Base-by-base conservation (phyloP, 441 rosid species). In the Aquilaria agallochum region DNA sequence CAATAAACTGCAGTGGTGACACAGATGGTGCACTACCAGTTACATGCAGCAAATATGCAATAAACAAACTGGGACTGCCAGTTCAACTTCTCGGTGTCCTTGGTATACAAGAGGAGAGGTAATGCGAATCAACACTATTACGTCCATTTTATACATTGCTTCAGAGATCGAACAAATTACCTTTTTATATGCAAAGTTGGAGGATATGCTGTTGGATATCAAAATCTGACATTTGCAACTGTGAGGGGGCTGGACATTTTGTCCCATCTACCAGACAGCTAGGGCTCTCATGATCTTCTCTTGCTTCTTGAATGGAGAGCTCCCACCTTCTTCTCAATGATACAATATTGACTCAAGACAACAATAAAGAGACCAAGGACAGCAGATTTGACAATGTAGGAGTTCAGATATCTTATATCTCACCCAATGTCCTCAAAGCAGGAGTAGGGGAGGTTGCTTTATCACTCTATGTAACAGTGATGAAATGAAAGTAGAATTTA, bases 101-200 rank as follows among this genome's bases (percentile, higher is more conserved):
- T 72, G 80, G 80, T 74, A 60, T 58, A 31, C 57, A 2, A 59
- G 55, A n/a, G 78, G 66, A 15, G 70, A 74, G 81, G 76, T 74
- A 66, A 56, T 15, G 32, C 5, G 12, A 33, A 34, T 15, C 27
- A 20, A 20, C 27, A 20, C 27, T 20, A 20, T 20, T 20, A 20
- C 1, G 27, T 20, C 4, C 32, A 11, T 31, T 55, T 34, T 55
- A 11, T n/a, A 36, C 2, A 2, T 7, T 20, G 27, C 11, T 5
- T 31, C 14, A 50, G 11, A 48, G 11, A 59, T 13, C 15, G 61
- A 57, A 50, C 60, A 51, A 40, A 56, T 20, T 9, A 8, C 5
- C 12, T 55, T 46, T 27, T 62, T 9, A 4, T 62, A 4, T 57
- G 27, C 51, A 33, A 72, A 68, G 80, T 76, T 49, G 72, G 72